phyloP scores from a whole-genome alignment of 1,139 yeast species.

The Zygosaccharomyces pseudobailii region DNA sequence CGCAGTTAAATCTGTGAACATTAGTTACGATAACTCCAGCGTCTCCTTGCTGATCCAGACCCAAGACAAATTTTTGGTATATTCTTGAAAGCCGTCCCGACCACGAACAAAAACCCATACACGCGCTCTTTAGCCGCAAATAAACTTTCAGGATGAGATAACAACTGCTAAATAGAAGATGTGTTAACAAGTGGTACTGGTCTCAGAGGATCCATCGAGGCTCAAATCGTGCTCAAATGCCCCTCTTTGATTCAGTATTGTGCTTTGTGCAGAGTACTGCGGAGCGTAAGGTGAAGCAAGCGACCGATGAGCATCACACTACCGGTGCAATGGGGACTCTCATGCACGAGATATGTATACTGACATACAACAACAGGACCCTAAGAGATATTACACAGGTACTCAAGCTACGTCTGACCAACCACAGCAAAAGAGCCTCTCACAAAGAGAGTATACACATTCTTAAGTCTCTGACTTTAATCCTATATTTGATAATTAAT shows the following conservation, averaged over 20 bases:
- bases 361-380: constrained; percentile 32
- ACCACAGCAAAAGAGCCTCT: constrained; percentile 19
- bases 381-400: constrained; percentile 29
- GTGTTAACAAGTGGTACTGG: no score
- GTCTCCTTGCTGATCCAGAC: constrained; percentile 4
- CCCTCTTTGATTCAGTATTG: constrained; percentile 28
- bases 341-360: constrained; percentile 34
- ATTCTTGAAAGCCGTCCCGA: not conserved
- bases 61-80: constrained; percentile 1
- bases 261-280: constrained; percentile 29
- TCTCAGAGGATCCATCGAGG: no score
- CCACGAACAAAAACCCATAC: not conserved
- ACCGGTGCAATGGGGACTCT: constrained; percentile 32
- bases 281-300: constrained; percentile 28
- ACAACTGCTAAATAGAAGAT: not conserved
- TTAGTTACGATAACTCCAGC: constrained; percentile 6
- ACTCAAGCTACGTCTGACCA: constrained; percentile 26
- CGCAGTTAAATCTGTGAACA: constrained; percentile 1
- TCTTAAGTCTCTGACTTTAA: constrained; percentile 30
- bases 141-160: not conserved
- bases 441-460: constrained; percentile 29
- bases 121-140: not conserved
- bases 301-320: constrained; percentile 31
- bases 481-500: constrained; percentile 27
- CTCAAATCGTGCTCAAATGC: constrained; percentile 9